Conservation (phyloP, 495 filamentous ascomycete genomes). For the Neurospora sublineolata region DNA sequence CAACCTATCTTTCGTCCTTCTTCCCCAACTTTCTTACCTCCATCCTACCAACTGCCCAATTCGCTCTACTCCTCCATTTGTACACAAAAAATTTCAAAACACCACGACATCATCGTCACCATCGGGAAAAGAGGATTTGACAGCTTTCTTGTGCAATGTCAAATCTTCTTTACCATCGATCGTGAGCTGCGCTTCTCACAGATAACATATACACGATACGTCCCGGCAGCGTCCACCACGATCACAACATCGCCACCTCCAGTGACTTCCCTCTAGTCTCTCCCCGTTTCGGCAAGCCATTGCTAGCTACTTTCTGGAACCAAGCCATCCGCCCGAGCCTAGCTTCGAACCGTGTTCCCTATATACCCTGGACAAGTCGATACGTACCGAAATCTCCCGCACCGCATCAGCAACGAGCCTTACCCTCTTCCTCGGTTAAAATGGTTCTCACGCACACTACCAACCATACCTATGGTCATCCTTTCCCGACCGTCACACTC, state of each 20-base stretch:
- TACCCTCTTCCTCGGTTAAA: conserved; percentile 2
- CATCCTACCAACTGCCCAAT: background rate
- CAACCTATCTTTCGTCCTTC: background rate
- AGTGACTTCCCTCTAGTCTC: background rate
- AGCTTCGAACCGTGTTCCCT: background rate
- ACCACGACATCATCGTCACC: background rate
- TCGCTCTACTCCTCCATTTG: background rate
- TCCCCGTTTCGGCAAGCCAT: background rate
- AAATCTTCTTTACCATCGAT: conserved; percentile 5
- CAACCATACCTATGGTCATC: conserved; percentile 80
- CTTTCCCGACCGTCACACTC: conserved; percentile 80
- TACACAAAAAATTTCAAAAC: background rate
- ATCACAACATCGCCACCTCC: background rate
- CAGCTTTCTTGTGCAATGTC: conserved; percentile 15
- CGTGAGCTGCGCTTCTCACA: conserved; percentile 16
- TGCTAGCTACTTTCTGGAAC: background rate
- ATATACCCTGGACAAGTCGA: background rate
- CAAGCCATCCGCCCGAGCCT: background rate
- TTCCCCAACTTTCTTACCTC: conserved; percentile 2
- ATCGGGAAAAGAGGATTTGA: background rate
- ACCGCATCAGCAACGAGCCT: background rate
- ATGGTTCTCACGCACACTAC: conserved; percentile 58
- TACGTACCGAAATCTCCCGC: background rate
- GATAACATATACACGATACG: background rate
- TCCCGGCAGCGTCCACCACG: background rate